Conservation (phyloP, 805 yeast genomes). For the Hanseniaspora singularis region DNA sequence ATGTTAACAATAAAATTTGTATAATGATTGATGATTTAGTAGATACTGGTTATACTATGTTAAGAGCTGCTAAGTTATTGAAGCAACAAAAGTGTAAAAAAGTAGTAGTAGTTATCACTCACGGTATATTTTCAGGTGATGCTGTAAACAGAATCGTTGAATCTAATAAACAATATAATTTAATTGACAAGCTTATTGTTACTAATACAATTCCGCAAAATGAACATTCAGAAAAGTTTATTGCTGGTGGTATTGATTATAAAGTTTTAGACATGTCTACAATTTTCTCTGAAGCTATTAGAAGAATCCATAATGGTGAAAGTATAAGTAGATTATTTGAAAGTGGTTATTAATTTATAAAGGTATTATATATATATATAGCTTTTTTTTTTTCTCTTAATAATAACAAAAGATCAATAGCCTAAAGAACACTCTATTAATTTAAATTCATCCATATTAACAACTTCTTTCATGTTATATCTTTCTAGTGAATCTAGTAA, state of each 20-base stretch:
- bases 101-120: conserved; percentile 82
- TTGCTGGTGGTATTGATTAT: conserved; percentile 40
- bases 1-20: conserved; percentile 74
- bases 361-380: neutral
- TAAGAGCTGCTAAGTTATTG: conserved; percentile 80
- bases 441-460: conserved; percentile 10
- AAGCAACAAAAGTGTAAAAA: conserved; percentile 86
- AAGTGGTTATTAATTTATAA: conserved; percentile 36
- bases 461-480: conserved; percentile 13
- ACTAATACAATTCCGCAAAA: conserved; percentile 87
- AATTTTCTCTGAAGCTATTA: conserved; percentile 84
- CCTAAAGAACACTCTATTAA: conserved; percentile 10
- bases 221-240: conserved; percentile 8
- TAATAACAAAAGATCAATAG: neutral
- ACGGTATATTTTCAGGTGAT: conserved; percentile 86
- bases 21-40: conserved; percentile 87
- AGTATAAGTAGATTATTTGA: conserved; percentile 87
- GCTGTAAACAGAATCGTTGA: conserved; percentile 53
- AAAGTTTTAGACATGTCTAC: conserved; percentile 80
- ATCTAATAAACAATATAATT: conserved; percentile 33
- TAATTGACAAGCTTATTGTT: conserved; percentile 73
- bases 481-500: conserved; percentile 10
- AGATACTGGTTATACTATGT: conserved; percentile 85
- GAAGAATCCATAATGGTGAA: conserved; percentile 96
- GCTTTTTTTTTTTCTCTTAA: neutral